Evolutionary conservation across 179 eudicot genomes (phyloP).

Genomic region (Sideroxylon spinosum): DNA sequence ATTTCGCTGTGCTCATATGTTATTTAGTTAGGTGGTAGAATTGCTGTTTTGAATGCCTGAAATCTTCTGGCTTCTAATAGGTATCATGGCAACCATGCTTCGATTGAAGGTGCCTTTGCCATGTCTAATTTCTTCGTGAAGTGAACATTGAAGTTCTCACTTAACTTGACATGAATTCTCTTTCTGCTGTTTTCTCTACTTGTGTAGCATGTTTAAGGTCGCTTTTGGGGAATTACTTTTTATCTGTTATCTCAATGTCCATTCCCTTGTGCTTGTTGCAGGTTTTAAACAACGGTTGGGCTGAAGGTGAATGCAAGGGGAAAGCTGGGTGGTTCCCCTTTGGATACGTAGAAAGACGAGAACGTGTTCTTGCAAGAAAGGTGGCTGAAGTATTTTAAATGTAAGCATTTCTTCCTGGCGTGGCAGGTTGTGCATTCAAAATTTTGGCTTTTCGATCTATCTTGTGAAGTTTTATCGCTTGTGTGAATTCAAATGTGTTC

Average conservation of each 20-base stretch:
- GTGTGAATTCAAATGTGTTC: background rate
- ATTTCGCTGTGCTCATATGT: background rate
- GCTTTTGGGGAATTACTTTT: background rate
- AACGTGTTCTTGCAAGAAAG: conserved; percentile 88
- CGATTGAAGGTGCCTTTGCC: background rate
- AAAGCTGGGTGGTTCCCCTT: conserved; percentile 95
- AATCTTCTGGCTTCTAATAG: background rate
- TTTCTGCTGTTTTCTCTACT: background rate
- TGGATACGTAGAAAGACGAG: conserved; percentile 90
- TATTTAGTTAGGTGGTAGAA: background rate
- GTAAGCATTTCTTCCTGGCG: background rate
- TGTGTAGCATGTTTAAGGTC: background rate
- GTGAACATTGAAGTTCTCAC: background rate
- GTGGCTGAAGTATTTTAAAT: conserved; percentile 64
- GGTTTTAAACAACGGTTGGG: conserved; percentile 95
- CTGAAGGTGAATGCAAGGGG: conserved; percentile 98
- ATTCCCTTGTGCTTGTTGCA: conserved; percentile 19
- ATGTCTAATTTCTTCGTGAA: background rate
- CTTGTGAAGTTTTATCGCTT: background rate
- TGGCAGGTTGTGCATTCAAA: background rate
- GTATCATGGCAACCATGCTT: background rate
- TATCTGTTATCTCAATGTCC: background rate
- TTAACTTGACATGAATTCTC: background rate
- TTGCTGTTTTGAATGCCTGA: background rate
- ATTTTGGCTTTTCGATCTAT: background rate